Percentiles rank a stretch among this genome's conserved stretches.
Evolutionary conservation across 805 yeast species (phyloP).

Genomic region (Soucietia sequanensis): DNA sequence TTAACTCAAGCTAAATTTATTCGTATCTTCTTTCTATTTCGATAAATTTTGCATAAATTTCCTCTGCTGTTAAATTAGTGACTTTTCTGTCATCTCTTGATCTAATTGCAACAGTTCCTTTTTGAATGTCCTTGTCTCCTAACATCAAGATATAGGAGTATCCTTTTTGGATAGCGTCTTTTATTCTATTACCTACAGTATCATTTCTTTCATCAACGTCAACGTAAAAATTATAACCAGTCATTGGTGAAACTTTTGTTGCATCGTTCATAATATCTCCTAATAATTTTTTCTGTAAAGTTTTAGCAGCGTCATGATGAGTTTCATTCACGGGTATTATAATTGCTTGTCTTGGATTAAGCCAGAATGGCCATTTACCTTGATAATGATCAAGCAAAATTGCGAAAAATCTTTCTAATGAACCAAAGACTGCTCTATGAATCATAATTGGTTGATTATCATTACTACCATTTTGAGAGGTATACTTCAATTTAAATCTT

Average conservation of each 20-base stretch:
- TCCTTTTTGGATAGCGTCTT: constrained; percentile 72
- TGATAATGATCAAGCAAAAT: constrained; percentile 83
- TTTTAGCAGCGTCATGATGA: constrained; percentile 55
- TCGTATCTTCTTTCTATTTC: constrained; percentile 52
- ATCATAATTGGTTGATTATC: constrained; percentile 83
- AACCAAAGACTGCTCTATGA: constrained; percentile 94
- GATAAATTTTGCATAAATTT: constrained; percentile 53
- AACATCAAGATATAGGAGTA: constrained; percentile 79
- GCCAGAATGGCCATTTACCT: constrained; percentile 98
- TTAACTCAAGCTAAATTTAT: constrained; percentile 23
- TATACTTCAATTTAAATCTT: constrained; percentile 73
- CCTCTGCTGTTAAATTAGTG: constrained; percentile 44
- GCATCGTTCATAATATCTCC: constrained; percentile 40
- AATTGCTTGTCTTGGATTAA: constrained; percentile 87
- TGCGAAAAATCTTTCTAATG: constrained; percentile 90
- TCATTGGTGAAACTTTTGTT: constrained; percentile 50
- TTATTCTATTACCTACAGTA: constrained; percentile 76
- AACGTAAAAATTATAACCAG: constrained; percentile 62
- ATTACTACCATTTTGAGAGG: constrained; percentile 46
- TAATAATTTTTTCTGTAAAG: constrained; percentile 42
- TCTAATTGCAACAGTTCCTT: constrained; percentile 62
- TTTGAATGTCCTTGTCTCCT: constrained; percentile 78
- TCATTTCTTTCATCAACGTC: constrained; percentile 76
- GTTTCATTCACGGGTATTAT: constrained; percentile 74
- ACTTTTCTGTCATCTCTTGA: constrained; percentile 49